These are phyloP conservation scores for Trypanosoma platydactyli DNA, from an alignment of 208 protist genomes.

Conservation along the genomic window DNA sequence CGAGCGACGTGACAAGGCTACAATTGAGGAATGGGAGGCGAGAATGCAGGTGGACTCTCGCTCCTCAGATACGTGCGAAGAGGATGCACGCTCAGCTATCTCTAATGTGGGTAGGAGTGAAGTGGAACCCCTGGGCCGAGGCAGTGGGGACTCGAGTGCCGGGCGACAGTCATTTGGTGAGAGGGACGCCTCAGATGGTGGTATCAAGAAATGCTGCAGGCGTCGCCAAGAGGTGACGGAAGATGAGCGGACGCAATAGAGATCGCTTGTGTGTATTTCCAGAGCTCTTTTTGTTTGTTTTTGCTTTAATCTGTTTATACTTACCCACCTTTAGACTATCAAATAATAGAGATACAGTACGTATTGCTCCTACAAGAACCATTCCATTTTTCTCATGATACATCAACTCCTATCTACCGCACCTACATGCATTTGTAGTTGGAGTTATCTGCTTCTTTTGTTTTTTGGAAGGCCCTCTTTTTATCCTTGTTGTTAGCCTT, in stretches of 20 bases:
- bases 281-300: conserved; percentile 3
- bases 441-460: conserved; percentile 11
- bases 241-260: neutral
- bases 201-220: neutral
- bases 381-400: no score
- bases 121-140: conserved; percentile 8
- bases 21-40: conserved; percentile 87
- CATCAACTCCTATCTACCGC: no score
- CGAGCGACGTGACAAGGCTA: conserved; percentile 67
- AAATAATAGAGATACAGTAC: no score
- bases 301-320: conserved; percentile 7
- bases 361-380: no score
- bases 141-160: conserved; percentile 6
- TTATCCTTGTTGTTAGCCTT: neutral
- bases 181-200: neutral
- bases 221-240: conserved; percentile 5
- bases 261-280: neutral
- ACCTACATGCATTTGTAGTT: no score
- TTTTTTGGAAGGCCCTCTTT: conserved; percentile 10
- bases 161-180: conserved; percentile 9
- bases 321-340: conserved; percentile 2
- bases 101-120: conserved; percentile 26
- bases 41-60: conserved; percentile 49
- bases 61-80: conserved; percentile 8
- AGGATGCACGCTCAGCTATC: conserved; percentile 34